Percentiles rank a stretch among this genome's conserved stretches.
phyloP scores from a whole-genome alignment of 352 stramenopile genomes.

The Phytophthora boehmeriae region DNA sequence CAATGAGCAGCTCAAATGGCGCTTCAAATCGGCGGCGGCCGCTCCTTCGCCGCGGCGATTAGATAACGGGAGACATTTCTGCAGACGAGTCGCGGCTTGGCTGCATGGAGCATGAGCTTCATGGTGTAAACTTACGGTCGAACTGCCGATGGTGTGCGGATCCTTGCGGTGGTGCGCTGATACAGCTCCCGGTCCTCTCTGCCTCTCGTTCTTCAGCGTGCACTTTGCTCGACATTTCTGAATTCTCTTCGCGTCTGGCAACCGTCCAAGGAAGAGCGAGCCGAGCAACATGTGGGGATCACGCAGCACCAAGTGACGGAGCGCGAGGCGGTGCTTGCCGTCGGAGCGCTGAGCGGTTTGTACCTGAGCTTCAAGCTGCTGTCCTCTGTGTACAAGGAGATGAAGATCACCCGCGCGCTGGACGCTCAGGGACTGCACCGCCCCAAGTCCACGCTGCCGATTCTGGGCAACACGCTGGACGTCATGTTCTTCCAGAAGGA shows the following conservation, averaged over 20 bases:
- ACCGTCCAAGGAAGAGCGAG: background rate
- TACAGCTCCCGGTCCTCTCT: background rate
- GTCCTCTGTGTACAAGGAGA: constrained; percentile 33
- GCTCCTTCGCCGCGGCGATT: constrained; percentile 16
- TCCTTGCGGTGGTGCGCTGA: constrained; percentile 18
- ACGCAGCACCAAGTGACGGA: constrained; percentile 35
- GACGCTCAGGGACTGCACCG: constrained; percentile 33
- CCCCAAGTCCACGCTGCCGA: constrained; percentile 43
- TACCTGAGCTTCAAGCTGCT: constrained; percentile 37
- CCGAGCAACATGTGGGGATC: constrained; percentile 30
- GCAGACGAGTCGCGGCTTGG: constrained; percentile 12
- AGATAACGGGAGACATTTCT: constrained; percentile 12
- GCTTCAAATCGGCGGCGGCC: constrained; percentile 18
- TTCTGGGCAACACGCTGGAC: constrained; percentile 48
- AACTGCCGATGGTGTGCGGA: constrained; percentile 7
- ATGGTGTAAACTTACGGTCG: background rate
- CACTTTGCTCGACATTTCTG: constrained; percentile 24
- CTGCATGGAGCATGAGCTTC: no score
- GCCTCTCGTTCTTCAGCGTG: no score
- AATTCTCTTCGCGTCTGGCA: constrained; percentile 18
- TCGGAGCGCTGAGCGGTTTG: constrained; percentile 21
- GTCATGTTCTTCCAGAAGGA: constrained; percentile 45
- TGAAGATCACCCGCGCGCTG: constrained; percentile 32
- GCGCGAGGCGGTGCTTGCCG: constrained; percentile 21
- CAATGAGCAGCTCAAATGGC: constrained; percentile 14